A percentile compares a stretch with the other conserved stretches of the same genome.
Evolutionary conservation across 805 yeast genomes (phyloP).

Genomic region (Yueomyces sp.): DNA sequence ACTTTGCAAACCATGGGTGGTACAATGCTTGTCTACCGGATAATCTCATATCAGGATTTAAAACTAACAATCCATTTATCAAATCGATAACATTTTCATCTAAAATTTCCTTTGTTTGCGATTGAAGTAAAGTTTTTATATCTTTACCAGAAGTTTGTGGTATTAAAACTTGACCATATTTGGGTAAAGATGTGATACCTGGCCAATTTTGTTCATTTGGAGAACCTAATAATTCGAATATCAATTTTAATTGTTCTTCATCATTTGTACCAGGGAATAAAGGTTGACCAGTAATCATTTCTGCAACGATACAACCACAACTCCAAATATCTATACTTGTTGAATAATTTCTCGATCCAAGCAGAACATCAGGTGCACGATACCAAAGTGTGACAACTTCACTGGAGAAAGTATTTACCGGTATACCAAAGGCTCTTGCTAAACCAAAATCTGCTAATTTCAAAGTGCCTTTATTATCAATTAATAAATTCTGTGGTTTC

Average conservation of each 20-base stretch:
- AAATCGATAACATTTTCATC: conserved; percentile 21
- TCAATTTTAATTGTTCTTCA: conserved; percentile 90
- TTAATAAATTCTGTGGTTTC: conserved; percentile 90
- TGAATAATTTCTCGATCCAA: conserved; percentile 94
- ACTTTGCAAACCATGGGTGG: conserved; percentile 28
- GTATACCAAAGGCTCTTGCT: conserved; percentile 96
- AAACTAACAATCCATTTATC: conserved; percentile 29
- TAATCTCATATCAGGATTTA: conserved; percentile 40
- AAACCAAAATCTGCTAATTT: conserved; percentile 88
- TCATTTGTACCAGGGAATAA: conserved; percentile 91
- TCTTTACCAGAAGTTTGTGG: conserved; percentile 33
- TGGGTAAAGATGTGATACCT: conserved; percentile 80
- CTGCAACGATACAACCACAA: conserved; percentile 67
- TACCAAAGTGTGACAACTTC: conserved; percentile 98
- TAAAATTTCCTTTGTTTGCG: conserved; percentile 14
- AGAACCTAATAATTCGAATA: conserved; percentile 85
- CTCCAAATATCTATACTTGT: conserved; percentile 99
- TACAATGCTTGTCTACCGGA: conserved; percentile 40
- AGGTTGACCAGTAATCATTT: conserved; percentile 47
- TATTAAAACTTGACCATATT: conserved; percentile 86
- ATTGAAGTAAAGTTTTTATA: conserved; percentile 28
- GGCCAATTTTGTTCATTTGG: conserved; percentile 94
- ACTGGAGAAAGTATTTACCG: conserved; percentile 90
- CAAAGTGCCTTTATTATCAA: conserved; percentile 89
- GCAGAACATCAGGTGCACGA: conserved; percentile 86